Percentiles rank a stretch among this genome's conserved stretches.
phyloP scores from a whole-genome alignment of 192 early-diverging fungal genomes.

The Pilobolus umbonatus region DNA sequence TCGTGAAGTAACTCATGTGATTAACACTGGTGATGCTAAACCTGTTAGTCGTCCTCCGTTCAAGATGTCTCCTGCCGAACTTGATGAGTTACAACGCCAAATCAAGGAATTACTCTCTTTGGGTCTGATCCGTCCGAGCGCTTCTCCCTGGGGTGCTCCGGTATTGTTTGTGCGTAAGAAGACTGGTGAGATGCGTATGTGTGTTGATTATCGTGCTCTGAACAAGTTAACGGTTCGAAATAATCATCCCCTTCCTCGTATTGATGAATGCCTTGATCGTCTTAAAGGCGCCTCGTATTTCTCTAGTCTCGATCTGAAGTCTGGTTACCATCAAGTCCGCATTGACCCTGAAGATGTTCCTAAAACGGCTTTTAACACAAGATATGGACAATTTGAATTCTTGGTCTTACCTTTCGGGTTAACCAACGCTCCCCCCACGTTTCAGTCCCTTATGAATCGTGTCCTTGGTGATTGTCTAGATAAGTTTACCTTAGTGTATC shows the following conservation, averaged over 20 bases:
- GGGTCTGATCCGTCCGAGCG: no score
- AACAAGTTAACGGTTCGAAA: no score
- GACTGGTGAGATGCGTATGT: no score
- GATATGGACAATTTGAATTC: slow-evolving; percentile 43
- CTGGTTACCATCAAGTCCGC: slow-evolving; percentile 31
- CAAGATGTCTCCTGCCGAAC: no score
- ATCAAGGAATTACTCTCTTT: no score
- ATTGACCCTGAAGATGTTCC: slow-evolving; percentile 18
- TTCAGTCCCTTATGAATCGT: slow-evolving; percentile 45
- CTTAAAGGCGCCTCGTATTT: slow-evolving; percentile 24
- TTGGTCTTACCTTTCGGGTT: slow-evolving; percentile 58
- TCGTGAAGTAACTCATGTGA: no score
- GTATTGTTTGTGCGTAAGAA: no score
- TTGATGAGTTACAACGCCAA: no score
- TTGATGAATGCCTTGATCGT: slow-evolving; percentile 38
- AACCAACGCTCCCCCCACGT: slow-evolving; percentile 51
- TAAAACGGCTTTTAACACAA: slow-evolving; percentile 39
- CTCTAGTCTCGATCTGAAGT: slow-evolving; percentile 19
- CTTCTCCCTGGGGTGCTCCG: no score
- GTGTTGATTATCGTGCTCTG: no score
- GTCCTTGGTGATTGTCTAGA: slow-evolving; percentile 35
- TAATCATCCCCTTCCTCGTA: slow-evolving; percentile 46
- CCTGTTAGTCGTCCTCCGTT: no score
- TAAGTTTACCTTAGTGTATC: slow-evolving; percentile 30
- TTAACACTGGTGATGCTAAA: no score